phyloP scores from a whole-genome alignment of 805 yeast species.

The Pichia eremophila region DNA sequence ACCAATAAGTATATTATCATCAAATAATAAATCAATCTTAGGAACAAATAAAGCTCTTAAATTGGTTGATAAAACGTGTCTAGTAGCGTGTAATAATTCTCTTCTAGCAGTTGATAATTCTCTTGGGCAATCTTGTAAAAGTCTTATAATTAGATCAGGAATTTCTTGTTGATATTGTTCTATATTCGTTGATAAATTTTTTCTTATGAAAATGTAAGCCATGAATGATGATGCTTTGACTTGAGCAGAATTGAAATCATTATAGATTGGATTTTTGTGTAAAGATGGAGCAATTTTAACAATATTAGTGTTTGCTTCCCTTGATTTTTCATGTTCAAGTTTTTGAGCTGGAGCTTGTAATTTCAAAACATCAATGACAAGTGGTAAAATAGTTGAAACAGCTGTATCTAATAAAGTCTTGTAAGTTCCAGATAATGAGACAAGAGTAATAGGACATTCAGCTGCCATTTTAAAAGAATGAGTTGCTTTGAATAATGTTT shows the following conservation, averaged over 20 bases:
- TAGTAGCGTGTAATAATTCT: slow-evolving; percentile 85
- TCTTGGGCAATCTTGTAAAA: slow-evolving; percentile 91
- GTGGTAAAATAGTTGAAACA: slow-evolving; percentile 70
- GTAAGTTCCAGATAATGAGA: slow-evolving; percentile 80
- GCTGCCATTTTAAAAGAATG: slow-evolving; percentile 83
- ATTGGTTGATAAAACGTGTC: slow-evolving; percentile 90
- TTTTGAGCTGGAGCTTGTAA: slow-evolving; percentile 79
- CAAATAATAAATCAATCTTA: slow-evolving; percentile 74
- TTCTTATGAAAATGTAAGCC: slow-evolving; percentile 84
- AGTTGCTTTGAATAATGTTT: slow-evolving; percentile 57
- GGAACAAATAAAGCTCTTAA: slow-evolving; percentile 76
- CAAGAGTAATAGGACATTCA: slow-evolving; percentile 96
- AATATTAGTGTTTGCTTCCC: slow-evolving; percentile 46
- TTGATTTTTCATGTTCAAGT: slow-evolving; percentile 49
- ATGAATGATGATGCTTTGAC: slow-evolving; percentile 93
- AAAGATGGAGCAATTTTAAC: slow-evolving; percentile 71
- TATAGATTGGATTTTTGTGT: slow-evolving; percentile 66
- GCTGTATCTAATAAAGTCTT: slow-evolving; percentile 64
- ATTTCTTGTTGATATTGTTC: slow-evolving; percentile 52
- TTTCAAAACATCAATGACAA: slow-evolving; percentile 61
- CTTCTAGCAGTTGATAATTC: slow-evolving; percentile 87
- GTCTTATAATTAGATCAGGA: slow-evolving; percentile 78
- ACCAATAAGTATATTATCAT: slow-evolving; percentile 82
- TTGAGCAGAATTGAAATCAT: slow-evolving; percentile 86
- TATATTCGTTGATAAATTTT: slow-evolving; percentile 60